Percentiles rank a stretch among this genome's conserved stretches.
Conservation (phyloP, 1,284 basidiomycete genomes). For the Cutaneotrichosporon mucoides region DNA sequence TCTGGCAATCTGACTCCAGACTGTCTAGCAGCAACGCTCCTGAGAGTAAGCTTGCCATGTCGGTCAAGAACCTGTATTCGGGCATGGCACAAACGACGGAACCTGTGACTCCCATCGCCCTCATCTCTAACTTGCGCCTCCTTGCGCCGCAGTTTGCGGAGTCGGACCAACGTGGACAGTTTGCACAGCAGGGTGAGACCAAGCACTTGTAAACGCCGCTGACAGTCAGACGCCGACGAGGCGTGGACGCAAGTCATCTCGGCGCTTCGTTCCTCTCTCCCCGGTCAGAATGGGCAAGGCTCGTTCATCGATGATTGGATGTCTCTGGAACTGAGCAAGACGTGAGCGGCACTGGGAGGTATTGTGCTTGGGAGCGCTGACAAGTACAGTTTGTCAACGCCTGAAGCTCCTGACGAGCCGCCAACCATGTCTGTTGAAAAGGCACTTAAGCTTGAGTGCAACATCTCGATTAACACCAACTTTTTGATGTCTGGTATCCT, state of each 20-base stretch:
- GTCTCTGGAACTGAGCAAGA: conserved; percentile 73
- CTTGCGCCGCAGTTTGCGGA: conserved; percentile 92
- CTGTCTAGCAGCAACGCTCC: conserved; percentile 17
- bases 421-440: conserved; percentile 64
- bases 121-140: conserved; percentile 68
- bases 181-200: conserved; percentile 76
- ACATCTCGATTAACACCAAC: conserved; percentile 80
- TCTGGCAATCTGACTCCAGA: neutral
- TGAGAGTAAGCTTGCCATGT: conserved; percentile 51
- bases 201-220: neutral
- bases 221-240: conserved; percentile 82
- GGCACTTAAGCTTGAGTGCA: conserved; percentile 87
- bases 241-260: conserved; percentile 84
- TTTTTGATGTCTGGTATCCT: conserved; percentile 83
- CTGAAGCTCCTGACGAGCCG: conserved; percentile 76
- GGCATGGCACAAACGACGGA: conserved; percentile 73
- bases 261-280: conserved; percentile 63
- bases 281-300: conserved; percentile 48
- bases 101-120: conserved; percentile 67
- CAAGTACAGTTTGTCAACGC: conserved; percentile 55
- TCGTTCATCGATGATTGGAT: conserved; percentile 79
- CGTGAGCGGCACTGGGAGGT: conserved; percentile 61
- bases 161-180: conserved; percentile 57
- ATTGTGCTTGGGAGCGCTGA: no score
- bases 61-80: conserved; percentile 69